Base-by-base conservation (phyloP, 139 green algal species). In the Dunaliella primolecta region DNA sequence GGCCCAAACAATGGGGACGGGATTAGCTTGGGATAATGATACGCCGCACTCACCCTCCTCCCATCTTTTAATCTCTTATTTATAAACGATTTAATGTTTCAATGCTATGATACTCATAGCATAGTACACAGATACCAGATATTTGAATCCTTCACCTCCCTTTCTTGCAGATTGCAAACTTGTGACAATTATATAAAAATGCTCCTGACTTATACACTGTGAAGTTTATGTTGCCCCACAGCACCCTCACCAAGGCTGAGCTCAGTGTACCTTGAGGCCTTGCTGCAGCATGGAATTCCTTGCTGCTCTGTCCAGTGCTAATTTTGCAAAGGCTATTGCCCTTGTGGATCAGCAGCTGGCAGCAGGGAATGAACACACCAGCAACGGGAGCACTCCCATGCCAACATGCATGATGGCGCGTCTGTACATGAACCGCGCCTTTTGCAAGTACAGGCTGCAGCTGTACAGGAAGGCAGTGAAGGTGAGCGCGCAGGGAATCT, bases 381-480 rank as follows among this genome's bases (percentile, higher is more conserved):
- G 46, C 15, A 15, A 15, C 7, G 15, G 46, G 7, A 64, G 46
- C 46, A 64, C 46, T 25, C 46, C 46, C 46, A 64, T 64, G n/a
- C 11, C 20, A 38, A 37, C 3, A n/a, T n/a, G n/a, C n/a, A n/a
- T n/a, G n/a, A n/a, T 84, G 25, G 84, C 82, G 29, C 85, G 89
- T 64, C 56, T 94, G 36, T 81, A 92, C 0, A 81, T 93, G 11
- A 97, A 97, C 46, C 88, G 92, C 0, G 94, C 86, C 0, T 87
- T 89, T 2, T 95, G 90, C 81, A 82, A 96, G 35, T 89, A 95
- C 25, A 86, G 88, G 31, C 82, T 97, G 31, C 87, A 93, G 30
- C 84, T 97, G 0, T 89, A 93, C 31, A 78, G 94, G 2, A 95
- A 96, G 85, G 94, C 94, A 0, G 76, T 95, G n/a, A 97, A 97